Evolutionary conservation across 1,139 yeast species (phyloP), one percentile per base, ranked within the genome.

Genomic region (Blastobotrys malaysiensis): DNA sequence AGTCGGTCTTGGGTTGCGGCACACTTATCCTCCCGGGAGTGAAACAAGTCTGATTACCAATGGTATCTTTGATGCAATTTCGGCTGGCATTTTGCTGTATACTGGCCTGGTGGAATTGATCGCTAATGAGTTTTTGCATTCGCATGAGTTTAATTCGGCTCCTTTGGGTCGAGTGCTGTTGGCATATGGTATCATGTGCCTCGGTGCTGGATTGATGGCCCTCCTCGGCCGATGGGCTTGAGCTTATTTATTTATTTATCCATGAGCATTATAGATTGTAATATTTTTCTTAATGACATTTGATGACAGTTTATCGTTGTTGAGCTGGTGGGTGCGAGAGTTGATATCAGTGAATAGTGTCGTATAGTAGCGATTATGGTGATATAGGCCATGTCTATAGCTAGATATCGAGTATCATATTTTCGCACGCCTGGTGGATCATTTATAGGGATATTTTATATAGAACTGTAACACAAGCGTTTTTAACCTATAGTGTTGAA

Each of bases 201-300:
- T 76, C 58, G 96, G 96, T 56, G 85, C 90, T 16, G 95, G 87
- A 49, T 69, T 87, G 52, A 88, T 88, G 96, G 95, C 96, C 1
- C 74, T 88, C 55, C 74, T 88, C 55, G 97, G 95, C 56, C 83
- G 80, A 68, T 88, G 96, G 96, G 96, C 95, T n/a, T 88, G 36
- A 39, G 13, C 14, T 18, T n/a, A 39, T n/a, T 13, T 14, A 44
- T 20, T 36, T 11, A 44, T 24, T 19, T 51, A 14, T 48, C 27
- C 27, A 43, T 48, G 20, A 26, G 13, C 16, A 31, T 36, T 26
- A 26, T 49, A 44, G 45, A 36, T 14, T 31, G 27, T 31, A 18
- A 24, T 39, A 44, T 22, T 45, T 9, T 48, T 48, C n/a, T n/a
- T n/a, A n/a, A n/a, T n/a, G n/a, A n/a, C n/a, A n/a, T n/a, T n/a